Percentiles rank a stretch among this genome's conserved stretches.
These are phyloP conservation scores for Eleusine coracana DNA, from an alignment of 176 grass and related monocot genomes.

Conservation along the genomic window DNA sequence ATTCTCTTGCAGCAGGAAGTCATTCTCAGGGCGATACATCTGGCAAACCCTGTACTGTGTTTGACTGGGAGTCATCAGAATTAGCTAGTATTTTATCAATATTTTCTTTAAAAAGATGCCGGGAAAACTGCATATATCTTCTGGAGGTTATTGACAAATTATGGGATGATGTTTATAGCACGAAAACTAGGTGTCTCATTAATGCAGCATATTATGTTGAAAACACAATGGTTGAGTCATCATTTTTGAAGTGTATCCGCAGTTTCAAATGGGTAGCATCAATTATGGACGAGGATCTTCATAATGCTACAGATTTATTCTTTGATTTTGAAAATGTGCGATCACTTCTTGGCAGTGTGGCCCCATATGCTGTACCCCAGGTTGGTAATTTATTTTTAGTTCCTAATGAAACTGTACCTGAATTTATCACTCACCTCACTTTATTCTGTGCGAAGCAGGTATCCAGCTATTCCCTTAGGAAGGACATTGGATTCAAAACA, in stretches of 20 bases:
- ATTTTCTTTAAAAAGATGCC: constrained; percentile 70
- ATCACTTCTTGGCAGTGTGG: constrained; percentile 73
- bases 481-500: constrained; percentile 87
- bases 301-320: constrained; percentile 72
- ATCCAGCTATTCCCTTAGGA: constrained; percentile 74
- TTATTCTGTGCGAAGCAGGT: constrained; percentile 58
- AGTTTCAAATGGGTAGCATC: constrained; percentile 88
- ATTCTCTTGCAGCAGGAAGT: constrained; percentile 31
- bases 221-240: constrained; percentile 57
- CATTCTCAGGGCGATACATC: constrained; percentile 34
- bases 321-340: constrained; percentile 66
- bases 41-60: constrained; percentile 41
- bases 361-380: constrained; percentile 84
- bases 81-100: constrained; percentile 64
- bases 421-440: constrained; percentile 14
- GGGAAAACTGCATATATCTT: constrained; percentile 79
- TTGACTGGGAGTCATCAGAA: constrained; percentile 94
- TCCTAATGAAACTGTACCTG: neutral
- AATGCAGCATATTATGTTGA: constrained; percentile 38
- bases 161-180: constrained; percentile 88
- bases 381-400: constrained; percentile 53
- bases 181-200: constrained; percentile 45
- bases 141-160: constrained; percentile 83
- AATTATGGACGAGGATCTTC: constrained; percentile 71
- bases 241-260: constrained; percentile 73